phyloP scores from a whole-genome alignment of 805 yeast species.

The Candida suzukii region DNA sequence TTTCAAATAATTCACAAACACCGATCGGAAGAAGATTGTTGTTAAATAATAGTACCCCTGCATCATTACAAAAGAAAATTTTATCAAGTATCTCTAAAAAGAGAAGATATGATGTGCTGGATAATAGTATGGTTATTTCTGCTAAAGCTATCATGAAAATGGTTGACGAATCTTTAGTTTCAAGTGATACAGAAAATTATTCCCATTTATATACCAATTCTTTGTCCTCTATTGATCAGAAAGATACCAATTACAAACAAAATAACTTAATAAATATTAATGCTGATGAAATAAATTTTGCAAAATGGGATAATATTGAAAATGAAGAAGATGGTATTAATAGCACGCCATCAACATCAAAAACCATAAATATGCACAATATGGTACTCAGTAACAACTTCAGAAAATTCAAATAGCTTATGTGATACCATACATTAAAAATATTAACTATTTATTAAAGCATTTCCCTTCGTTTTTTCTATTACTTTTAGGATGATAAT shows the following conservation, averaged over 20 bases:
- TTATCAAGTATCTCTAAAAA: conserved; percentile 1
- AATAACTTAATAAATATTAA: conserved; percentile 14
- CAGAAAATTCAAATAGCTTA: not conserved
- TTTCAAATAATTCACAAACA: conserved; percentile 17
- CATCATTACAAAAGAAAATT: conserved; percentile 3
- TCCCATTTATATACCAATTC: conserved; percentile 9
- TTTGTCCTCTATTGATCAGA: not conserved
- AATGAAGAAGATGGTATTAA: conserved; percentile 2
- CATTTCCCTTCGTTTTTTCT: too few relatives aligned
- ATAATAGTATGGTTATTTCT: conserved; percentile 29
- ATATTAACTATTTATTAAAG: too few relatives aligned
- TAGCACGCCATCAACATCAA: not conserved
- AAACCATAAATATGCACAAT: conserved; percentile 1
- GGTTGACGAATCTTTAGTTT: conserved; percentile 32
- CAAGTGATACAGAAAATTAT: conserved; percentile 27
- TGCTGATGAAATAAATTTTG: conserved; percentile 23
- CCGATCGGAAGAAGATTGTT: conserved; percentile 5
- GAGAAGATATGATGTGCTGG: conserved; percentile 22
- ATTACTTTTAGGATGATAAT: too few relatives aligned
- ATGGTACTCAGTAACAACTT: conserved; percentile 3
- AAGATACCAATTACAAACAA: not conserved
- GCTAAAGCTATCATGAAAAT: conserved; percentile 29
- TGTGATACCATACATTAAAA: too few relatives aligned
- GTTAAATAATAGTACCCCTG: conserved; percentile 1
- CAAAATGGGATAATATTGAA: conserved; percentile 13